Percentiles rank a stretch among this genome's conserved stretches.
phyloP scores from a whole-genome alignment of 2,329 filamentous ascomycete species.

The Fonsecaea pedrosoi region DNA sequence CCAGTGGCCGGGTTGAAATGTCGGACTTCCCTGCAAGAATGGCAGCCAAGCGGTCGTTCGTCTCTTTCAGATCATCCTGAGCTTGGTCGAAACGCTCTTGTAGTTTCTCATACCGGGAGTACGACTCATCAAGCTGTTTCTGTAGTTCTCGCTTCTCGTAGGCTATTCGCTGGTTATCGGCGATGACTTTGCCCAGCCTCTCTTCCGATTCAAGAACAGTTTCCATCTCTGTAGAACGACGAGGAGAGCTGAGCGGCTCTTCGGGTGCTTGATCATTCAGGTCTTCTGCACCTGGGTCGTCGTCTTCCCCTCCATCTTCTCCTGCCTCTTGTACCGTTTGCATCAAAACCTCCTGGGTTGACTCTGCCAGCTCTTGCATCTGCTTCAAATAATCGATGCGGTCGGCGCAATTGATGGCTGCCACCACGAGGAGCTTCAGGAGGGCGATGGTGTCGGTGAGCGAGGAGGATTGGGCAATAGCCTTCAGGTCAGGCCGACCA shows the following conservation, averaged over 20 bases:
- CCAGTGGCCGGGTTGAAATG: slow-evolving; percentile 54
- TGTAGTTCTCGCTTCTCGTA: slow-evolving; percentile 59
- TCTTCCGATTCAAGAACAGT: slow-evolving; percentile 57
- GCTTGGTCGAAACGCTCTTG: slow-evolving; percentile 58
- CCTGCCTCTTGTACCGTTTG: slow-evolving; percentile 56
- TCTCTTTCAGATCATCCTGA: slow-evolving; percentile 54
- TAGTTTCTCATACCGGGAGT: slow-evolving; percentile 65
- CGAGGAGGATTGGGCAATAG: slow-evolving; percentile 53
- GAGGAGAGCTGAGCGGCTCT: slow-evolving; percentile 27
- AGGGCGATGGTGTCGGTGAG: slow-evolving; percentile 59
- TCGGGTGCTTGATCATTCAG: slow-evolving; percentile 8
- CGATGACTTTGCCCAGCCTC: slow-evolving; percentile 55
- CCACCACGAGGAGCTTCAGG: slow-evolving; percentile 67
- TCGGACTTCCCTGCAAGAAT: slow-evolving; percentile 57
- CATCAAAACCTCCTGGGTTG: slow-evolving; percentile 55
- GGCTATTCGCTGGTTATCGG: slow-evolving; percentile 64
- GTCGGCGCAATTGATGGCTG: slow-evolving; percentile 66
- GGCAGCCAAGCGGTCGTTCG: slow-evolving; percentile 60
- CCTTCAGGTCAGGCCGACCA: slow-evolving; percentile 55
- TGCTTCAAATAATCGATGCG: slow-evolving; percentile 61
- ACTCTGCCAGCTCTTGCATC: slow-evolving; percentile 52
- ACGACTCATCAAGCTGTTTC: slow-evolving; percentile 59
- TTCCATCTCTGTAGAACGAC: slow-evolving; percentile 44
- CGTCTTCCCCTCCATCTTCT: slow-evolving; percentile 42
- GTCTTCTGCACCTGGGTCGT: slow-evolving; percentile 37